Evolutionary conservation across 2,329 filamentous ascomycete species (phyloP).

Genomic region (Chlorencoelia australis): DNA sequence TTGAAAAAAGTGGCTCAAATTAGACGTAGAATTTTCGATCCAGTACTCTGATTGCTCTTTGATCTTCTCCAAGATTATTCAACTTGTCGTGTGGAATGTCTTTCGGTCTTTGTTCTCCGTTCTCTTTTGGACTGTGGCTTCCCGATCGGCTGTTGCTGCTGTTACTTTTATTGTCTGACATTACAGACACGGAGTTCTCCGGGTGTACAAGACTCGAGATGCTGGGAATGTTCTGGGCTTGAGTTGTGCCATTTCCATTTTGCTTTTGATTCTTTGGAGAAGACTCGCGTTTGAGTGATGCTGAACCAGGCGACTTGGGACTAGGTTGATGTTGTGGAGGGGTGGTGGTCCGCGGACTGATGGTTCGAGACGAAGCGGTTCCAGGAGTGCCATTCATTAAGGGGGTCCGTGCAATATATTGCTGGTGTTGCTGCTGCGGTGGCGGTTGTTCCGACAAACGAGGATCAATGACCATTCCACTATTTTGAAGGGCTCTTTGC

Average conservation of each 20-base stretch:
- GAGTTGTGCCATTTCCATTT: constrained; percentile 11
- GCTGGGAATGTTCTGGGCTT: constrained; percentile 25
- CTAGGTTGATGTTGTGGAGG: constrained; percentile 3
- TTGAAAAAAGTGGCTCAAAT: constrained; percentile 7
- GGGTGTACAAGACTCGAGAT: constrained; percentile 25
- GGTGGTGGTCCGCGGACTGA: constrained; percentile 10
- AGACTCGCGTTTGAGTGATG: not conserved
- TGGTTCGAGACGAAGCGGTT: constrained; percentile 18
- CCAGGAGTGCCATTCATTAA: constrained; percentile 10
- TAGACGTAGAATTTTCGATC: constrained; percentile 44
- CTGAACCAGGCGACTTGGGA: constrained; percentile 13
- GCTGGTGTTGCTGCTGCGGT: constrained; percentile 11
- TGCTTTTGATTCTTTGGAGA: constrained; percentile 11
- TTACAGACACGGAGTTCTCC: constrained; percentile 21
- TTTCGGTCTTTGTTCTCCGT: constrained; percentile 30
- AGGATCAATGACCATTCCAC: constrained; percentile 21
- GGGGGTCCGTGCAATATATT: constrained; percentile 13
- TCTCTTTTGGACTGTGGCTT: constrained; percentile 20
- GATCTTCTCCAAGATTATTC: constrained; percentile 50
- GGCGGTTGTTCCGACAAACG: constrained; percentile 10
- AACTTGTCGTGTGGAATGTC: constrained; percentile 48
- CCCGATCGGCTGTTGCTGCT: constrained; percentile 21
- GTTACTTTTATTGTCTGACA: constrained; percentile 23
- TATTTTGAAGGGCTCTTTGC: constrained; percentile 19
- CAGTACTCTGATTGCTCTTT: constrained; percentile 53